These are phyloP conservation scores for Lachnellula cervina DNA, from an alignment of 2,329 filamentous ascomycete species.

Conservation along the genomic window DNA sequence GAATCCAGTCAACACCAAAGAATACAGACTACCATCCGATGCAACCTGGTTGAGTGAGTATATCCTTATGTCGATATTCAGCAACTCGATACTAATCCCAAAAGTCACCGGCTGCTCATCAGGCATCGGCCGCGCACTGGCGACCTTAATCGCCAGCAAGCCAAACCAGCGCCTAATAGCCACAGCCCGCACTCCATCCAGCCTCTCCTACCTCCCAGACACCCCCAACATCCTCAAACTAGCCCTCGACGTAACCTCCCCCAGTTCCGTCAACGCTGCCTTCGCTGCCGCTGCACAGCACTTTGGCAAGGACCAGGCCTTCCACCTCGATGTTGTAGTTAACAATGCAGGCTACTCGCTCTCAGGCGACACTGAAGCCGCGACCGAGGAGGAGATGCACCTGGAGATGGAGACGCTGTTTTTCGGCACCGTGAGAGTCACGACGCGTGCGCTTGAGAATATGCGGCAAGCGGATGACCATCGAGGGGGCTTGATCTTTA, in stretches of 20 bases:
- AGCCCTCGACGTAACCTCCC: conserved; percentile 43
- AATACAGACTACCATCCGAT: conserved; percentile 33
- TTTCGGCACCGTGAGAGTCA: conserved; percentile 38
- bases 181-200: conserved; percentile 41
- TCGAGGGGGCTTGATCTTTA: conserved; percentile 36
- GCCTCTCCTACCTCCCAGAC: conserved; percentile 39
- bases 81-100: conserved; percentile 11
- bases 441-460: conserved; percentile 34
- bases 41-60: conserved; percentile 38
- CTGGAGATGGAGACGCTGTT: conserved; percentile 40
- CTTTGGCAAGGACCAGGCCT: conserved; percentile 45
- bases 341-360: conserved; percentile 58
- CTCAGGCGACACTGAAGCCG: conserved; percentile 46
- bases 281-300: conserved; percentile 32
- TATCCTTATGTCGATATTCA: neutral
- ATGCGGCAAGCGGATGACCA: conserved; percentile 35
- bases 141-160: conserved; percentile 35
- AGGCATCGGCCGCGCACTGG: conserved; percentile 42
- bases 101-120: conserved; percentile 46
- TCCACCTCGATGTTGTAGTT: conserved; percentile 53
- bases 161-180: conserved; percentile 40
- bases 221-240: conserved; percentile 40
- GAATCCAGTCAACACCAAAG: conserved; percentile 31
- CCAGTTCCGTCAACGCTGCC: conserved; percentile 29
- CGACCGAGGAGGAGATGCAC: conserved; percentile 32